Conservation (phyloP, 257 asterid species). For the Nicotiana otophora region DNA sequence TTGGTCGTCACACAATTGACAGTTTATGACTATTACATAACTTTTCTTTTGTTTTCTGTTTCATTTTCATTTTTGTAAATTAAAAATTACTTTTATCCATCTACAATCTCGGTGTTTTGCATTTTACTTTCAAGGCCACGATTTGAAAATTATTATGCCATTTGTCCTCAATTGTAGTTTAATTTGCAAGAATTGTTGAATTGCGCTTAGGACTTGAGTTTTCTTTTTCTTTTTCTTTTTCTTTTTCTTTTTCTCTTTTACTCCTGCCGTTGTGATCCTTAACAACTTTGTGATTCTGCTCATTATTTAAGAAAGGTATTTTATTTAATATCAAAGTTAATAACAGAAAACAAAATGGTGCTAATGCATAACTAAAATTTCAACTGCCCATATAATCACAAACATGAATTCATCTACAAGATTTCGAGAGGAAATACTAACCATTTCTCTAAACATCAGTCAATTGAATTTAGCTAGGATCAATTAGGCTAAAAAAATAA, state of each 20-base stretch:
- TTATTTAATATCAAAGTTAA: too few species aligned
- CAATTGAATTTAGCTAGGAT: constrained; percentile 5
- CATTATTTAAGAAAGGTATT: too few species aligned
- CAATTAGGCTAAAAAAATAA: background rate
- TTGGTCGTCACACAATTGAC: too few species aligned
- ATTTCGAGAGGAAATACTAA: background rate
- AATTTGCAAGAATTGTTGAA: background rate
- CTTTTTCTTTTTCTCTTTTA: too few species aligned
- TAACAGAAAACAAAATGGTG: background rate
- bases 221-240: too few species aligned
- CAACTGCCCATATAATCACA: background rate
- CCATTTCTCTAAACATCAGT: background rate
- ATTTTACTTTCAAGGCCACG: background rate
- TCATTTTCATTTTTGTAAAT: background rate
- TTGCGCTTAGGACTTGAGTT: background rate
- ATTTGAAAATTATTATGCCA: background rate
- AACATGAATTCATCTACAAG: background rate
- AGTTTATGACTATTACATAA: too few species aligned
- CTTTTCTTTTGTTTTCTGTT: background rate
- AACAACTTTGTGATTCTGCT: too few species aligned
- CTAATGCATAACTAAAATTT: background rate
- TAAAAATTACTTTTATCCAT: background rate
- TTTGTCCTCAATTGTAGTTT: background rate
- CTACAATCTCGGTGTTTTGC: background rate
- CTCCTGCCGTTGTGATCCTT: too few species aligned